phyloP scores from a whole-genome alignment of 805 yeast genomes.

The Candida boleticola region DNA sequence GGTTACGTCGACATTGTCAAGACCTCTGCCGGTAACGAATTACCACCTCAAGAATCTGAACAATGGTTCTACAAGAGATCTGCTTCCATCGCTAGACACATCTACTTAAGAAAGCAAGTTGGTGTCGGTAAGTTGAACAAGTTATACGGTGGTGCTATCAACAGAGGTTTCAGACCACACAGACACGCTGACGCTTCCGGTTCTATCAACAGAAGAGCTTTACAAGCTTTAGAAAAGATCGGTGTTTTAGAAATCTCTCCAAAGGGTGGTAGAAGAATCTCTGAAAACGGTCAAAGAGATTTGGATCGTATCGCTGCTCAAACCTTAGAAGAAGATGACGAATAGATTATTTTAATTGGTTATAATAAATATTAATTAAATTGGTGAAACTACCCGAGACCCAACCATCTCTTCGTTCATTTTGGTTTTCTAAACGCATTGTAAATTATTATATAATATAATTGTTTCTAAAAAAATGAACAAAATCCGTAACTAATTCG shows the following conservation, averaged over 20 bases:
- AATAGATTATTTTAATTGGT: constrained; percentile 25
- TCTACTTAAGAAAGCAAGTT: constrained; percentile 98
- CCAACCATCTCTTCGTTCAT: background rate
- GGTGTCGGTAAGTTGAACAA: constrained; percentile 99
- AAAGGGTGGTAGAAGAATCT: constrained; percentile 99
- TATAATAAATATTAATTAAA: constrained; percentile 3
- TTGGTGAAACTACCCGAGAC: too few relatives aligned
- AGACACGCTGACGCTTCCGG: constrained; percentile 99
- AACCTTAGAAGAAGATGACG: constrained; percentile 90
- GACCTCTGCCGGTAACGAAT: constrained; percentile 98
- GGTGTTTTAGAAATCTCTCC: constrained; percentile 95
- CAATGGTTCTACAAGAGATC: constrained; percentile 99
- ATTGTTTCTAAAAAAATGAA: constrained; percentile 2
- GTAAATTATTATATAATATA: constrained; percentile 15
- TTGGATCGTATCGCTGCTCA: constrained; percentile 99
- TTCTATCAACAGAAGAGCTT: constrained; percentile 97
- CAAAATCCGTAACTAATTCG: too few relatives aligned
- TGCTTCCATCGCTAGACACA: constrained; percentile 99
- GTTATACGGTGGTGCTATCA: constrained; percentile 98
- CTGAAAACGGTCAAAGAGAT: constrained; percentile 99
- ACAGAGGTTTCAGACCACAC: constrained; percentile 99
- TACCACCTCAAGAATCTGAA: constrained; percentile 99
- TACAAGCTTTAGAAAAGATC: constrained; percentile 97
- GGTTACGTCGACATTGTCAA: constrained; percentile 99
- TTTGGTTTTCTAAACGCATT: constrained; percentile 11